A percentile compares a stretch with the other conserved stretches of the same genome.
Evolutionary conservation across 2,329 filamentous ascomycete genomes (phyloP).

Genomic region (Trichoderma breve): DNA sequence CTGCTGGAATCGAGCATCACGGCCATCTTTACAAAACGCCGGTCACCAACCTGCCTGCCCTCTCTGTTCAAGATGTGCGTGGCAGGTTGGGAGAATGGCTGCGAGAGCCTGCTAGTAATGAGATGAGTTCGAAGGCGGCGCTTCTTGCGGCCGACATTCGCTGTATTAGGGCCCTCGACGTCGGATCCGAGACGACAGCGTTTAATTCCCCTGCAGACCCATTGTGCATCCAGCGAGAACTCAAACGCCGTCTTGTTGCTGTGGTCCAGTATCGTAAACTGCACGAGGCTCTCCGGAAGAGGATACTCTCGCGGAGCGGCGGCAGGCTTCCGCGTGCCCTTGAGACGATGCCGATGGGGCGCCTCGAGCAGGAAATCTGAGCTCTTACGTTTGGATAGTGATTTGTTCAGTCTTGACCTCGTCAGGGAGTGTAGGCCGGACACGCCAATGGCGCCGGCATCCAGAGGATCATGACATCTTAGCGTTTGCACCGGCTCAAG

Average conservation of each 20-base stretch:
- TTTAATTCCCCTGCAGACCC: slow-evolving; percentile 38
- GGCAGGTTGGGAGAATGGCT: slow-evolving; percentile 66
- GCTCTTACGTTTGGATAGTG: slow-evolving; percentile 16
- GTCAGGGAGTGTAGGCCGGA: not conserved
- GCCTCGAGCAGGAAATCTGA: slow-evolving; percentile 18
- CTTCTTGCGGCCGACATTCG: slow-evolving; percentile 60
- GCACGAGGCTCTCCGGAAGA: not conserved
- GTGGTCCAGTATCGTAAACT: not conserved
- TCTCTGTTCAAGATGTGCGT: slow-evolving; percentile 67
- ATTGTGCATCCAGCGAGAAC: not conserved
- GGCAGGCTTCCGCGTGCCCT: not conserved
- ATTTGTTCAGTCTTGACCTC: not conserved
- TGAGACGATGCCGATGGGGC: slow-evolving; percentile 1
- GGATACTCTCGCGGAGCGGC: not conserved
- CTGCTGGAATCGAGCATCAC: slow-evolving; percentile 39
- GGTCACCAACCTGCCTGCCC: slow-evolving; percentile 43
- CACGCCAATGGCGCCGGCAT: not conserved
- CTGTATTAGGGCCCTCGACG: slow-evolving; percentile 57
- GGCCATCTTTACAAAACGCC: slow-evolving; percentile 49
- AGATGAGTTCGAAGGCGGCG: slow-evolving; percentile 61
- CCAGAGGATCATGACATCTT: slow-evolving; percentile 14
- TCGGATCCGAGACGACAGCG: slow-evolving; percentile 54
- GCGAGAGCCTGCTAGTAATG: slow-evolving; percentile 68
- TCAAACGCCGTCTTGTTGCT: not conserved
- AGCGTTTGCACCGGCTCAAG: slow-evolving; percentile 19